Conservation (phyloP, 345 rosid species). For the Odontarrhena argentea region DNA sequence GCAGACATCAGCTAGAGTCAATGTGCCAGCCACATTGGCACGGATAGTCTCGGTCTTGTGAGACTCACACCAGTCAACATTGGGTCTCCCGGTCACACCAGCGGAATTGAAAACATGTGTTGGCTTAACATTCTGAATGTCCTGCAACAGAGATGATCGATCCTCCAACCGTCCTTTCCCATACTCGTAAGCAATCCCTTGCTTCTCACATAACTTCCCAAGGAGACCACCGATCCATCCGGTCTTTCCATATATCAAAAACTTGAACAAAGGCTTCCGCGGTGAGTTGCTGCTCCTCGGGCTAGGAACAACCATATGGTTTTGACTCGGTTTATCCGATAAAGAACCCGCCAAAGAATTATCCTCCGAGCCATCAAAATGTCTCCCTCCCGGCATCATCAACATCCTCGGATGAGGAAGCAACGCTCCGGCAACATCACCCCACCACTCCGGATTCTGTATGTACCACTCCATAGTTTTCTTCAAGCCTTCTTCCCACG, state of each 20-base stretch:
- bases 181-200: conserved; percentile 65
- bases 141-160: conserved; percentile 59
- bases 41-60: conserved; percentile 73
- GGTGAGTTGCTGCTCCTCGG: conserved; percentile 43
- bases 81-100: conserved; percentile 80
- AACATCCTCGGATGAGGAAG: conserved; percentile 95
- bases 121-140: conserved; percentile 58
- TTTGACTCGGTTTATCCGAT: conserved; percentile 49
- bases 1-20: conserved; percentile 77
- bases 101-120: conserved; percentile 86
- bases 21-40: conserved; percentile 72
- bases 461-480: conserved; percentile 87
- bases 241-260: conserved; percentile 72
- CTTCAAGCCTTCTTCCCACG: conserved; percentile 86
- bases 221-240: conserved; percentile 87
- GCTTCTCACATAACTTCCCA: conserved; percentile 69
- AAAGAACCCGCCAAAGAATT: conserved; percentile 41
- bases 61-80: conserved; percentile 84
- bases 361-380: conserved; percentile 73
- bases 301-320: conserved; percentile 66
- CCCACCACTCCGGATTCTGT: conserved; percentile 94
- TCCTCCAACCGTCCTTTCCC: conserved; percentile 78
- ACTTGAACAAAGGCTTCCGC: conserved; percentile 55
- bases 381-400: conserved; percentile 94
- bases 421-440: conserved; percentile 87